Base-by-base conservation (phyloP, 805 yeast species). In the Starmerella kuoi region DNA sequence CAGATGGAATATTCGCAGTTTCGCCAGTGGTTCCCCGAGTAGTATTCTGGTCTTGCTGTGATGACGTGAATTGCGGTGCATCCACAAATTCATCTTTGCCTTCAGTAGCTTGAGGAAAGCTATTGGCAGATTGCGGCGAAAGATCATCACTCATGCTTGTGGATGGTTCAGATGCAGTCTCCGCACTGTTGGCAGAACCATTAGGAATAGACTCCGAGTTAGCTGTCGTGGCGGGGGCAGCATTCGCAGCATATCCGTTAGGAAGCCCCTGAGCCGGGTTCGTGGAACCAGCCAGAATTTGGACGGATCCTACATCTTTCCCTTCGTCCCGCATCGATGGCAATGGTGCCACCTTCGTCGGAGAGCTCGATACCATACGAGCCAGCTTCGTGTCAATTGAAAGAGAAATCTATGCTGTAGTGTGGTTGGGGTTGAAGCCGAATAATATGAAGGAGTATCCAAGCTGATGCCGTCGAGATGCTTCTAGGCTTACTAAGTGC, bases 271-370 rank as follows among this genome's bases (percentile, higher is more conserved):
- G 28, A 25, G 28, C 28, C 12, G 28, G 14, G 12, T 11, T 9
- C 12, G 28, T 9, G 12, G 28, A 25, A 9, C 28, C 28, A 14
- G 28, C 12, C 14, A 14, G 12, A 14, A 25, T 14, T 25, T 14
- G 12, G 28, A 25, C 12, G 9, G 28, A 11, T 9, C 14, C 28
- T 25, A 25, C 5, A 33, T n/a, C 15, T 26, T 20, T 21, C 15
- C n/a, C 26, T 7, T 21, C 14, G 26, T 33, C 26, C 18, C 22
- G 37, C 37, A 33, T 33, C 9, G 26, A 4, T 33, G 39, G 39
- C 22, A 36, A 17, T 7, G 20, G 34, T 19, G 39, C 39, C 37
- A 36, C 39, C 33, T 36, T 31, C 33, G 39, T 36, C n/a, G 20
- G 39, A 9, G 33, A 17, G 39, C 39, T 36, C 6, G 39, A 36